These are phyloP conservation scores for Bidens hawaiensis DNA, from an alignment of 140 eudicot genomes.

Conservation along the genomic window DNA sequence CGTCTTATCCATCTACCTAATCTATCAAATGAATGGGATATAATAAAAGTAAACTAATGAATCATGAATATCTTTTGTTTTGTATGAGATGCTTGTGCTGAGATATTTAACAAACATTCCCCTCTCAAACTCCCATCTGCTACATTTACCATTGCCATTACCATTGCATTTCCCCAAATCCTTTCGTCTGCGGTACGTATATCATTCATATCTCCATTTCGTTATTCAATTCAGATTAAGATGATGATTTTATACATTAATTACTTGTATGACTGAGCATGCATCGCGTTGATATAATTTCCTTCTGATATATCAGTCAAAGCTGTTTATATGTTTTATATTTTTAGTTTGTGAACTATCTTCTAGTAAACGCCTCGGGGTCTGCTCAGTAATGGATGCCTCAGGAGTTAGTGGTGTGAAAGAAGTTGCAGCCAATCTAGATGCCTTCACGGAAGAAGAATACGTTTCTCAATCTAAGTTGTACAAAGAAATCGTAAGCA, in stretches of 20 bases:
- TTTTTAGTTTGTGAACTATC: background rate
- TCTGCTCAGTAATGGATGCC: slow-evolving; percentile 46
- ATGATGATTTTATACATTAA: no score
- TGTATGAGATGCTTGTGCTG: background rate
- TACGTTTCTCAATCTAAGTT: slow-evolving; percentile 65
- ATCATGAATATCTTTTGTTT: no score
- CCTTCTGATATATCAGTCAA: background rate
- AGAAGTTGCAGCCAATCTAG: slow-evolving; percentile 34
- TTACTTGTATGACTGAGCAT: no score
- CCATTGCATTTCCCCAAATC: background rate
- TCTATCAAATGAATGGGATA: no score
- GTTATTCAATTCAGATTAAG: no score
- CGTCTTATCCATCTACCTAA: no score
- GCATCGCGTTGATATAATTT: background rate
- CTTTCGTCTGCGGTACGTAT: background rate
- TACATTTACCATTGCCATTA: no score
- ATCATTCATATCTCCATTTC: background rate
- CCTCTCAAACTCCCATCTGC: no score
- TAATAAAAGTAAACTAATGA: no score
- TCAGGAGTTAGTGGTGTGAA: slow-evolving; percentile 29
- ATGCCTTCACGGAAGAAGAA: slow-evolving; percentile 53
- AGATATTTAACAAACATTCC: background rate
- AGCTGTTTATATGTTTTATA: background rate
- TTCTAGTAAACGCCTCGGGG: slow-evolving; percentile 28
- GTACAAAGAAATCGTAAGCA: slow-evolving; percentile 60